These are phyloP conservation scores for Tolypocladium ovalisporum DNA, from an alignment of 2,329 filamentous ascomycete genomes.

Conservation along the genomic window DNA sequence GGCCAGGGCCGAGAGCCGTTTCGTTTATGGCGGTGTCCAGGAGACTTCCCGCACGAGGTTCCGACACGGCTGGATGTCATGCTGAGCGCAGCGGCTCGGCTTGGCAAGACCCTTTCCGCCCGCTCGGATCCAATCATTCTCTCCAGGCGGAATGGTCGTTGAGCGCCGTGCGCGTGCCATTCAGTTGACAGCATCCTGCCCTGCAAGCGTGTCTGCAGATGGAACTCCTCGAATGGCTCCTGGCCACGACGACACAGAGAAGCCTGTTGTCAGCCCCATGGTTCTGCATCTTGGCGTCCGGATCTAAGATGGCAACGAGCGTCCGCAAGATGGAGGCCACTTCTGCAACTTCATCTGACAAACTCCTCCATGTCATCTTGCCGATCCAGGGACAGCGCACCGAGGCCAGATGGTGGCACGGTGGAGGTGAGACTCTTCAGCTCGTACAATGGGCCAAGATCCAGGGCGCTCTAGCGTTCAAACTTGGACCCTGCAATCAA, in stretches of 20 bases:
- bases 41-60: neutral
- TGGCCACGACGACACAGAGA: neutral
- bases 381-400: neutral
- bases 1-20: neutral
- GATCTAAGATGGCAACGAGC: neutral
- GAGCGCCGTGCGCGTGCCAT: neutral
- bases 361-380: neutral
- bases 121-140: neutral
- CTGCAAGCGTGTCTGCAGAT: no score
- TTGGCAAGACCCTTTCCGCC: neutral
- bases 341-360: neutral
- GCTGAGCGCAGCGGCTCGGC: neutral
- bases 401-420: neutral
- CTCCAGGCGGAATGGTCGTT: no score
- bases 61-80: neutral
- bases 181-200: neutral
- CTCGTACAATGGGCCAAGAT: neutral
- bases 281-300: no score
- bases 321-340: neutral
- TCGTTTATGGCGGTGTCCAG: neutral
- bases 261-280: neutral
- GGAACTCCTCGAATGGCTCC: neutral
- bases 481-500: neutral
- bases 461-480: neutral
- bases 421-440: neutral